Conservation (phyloP, 2,329 filamentous ascomycete species). For the Aureobasidium lini region DNA sequence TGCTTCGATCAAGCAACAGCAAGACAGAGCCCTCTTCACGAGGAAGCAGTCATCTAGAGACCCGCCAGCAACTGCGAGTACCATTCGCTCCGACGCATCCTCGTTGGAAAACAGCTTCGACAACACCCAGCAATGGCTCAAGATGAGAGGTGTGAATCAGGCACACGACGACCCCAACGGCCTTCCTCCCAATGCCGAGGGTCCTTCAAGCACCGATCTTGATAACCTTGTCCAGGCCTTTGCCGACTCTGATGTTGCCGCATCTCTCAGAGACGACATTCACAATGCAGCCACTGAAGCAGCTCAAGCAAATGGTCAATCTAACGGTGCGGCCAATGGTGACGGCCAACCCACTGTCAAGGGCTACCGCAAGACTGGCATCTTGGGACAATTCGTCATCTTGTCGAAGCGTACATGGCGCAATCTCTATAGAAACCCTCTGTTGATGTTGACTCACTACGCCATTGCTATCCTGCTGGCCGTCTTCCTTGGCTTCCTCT, state of each 20-base stretch:
- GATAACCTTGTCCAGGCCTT: slow-evolving; percentile 75
- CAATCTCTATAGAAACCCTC: slow-evolving; percentile 93
- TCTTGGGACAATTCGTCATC: slow-evolving; percentile 76
- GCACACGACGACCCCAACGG: slow-evolving; percentile 60
- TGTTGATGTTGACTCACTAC: slow-evolving; percentile 97
- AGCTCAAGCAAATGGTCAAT: slow-evolving; percentile 45
- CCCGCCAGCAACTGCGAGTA: slow-evolving; percentile 36
- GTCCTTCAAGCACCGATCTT: slow-evolving; percentile 62
- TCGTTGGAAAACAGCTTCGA: slow-evolving; percentile 42
- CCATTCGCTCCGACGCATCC: slow-evolving; percentile 49
- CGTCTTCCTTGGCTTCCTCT: slow-evolving; percentile 88
- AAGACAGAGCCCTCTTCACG: slow-evolving; percentile 86
- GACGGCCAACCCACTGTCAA: slow-evolving; percentile 51
- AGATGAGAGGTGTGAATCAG: slow-evolving; percentile 47
- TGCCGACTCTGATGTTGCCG: slow-evolving; percentile 67
- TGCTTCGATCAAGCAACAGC: slow-evolving; percentile 74
- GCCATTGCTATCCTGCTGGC: slow-evolving; percentile 92
- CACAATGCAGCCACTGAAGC: slow-evolving; percentile 58
- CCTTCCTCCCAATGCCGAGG: slow-evolving; percentile 49
- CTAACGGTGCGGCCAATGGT: slow-evolving; percentile 43
- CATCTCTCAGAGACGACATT: slow-evolving; percentile 70
- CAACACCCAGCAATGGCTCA: slow-evolving; percentile 51
- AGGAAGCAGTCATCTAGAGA: slow-evolving; percentile 57
- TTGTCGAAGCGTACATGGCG: slow-evolving; percentile 89
- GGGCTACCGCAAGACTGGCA: slow-evolving; percentile 75